Evolutionary conservation across 2,329 filamentous ascomycete genomes (phyloP), one percentile per base, ranked within the genome.

Genomic region (Ophiostoma perfectum): DNA sequence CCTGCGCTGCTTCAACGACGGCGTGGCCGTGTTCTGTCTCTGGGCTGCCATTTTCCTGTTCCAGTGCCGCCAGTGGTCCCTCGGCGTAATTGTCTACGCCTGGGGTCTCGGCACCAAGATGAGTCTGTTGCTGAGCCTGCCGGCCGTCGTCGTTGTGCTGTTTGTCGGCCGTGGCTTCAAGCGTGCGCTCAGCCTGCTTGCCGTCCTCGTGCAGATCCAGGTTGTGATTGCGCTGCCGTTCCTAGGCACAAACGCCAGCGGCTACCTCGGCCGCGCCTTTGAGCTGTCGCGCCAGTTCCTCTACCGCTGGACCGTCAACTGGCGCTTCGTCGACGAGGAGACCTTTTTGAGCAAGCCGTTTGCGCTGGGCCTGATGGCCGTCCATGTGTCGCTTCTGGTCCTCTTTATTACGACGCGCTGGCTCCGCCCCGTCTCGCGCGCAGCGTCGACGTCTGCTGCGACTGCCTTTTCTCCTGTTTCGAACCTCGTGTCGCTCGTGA

Each of bases 251-350:
- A 90, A 92, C 73, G 78, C 88, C 27, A 78, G 79, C 70, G 91
- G 89, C 41, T 99, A 99, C 76, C 76, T 96, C 18, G 85, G 86
- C 64, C 84, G 90, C 71, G 93, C 95, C 0, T 99, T 99, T 76
- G 93, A 99, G 80, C 84, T 99, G 69, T 93, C 91, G 64, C 85
- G 95, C 67, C 88, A 92, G 74, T 99, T 99, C 80, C 84, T 97
- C 74, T 98, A 94, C 82, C 93, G 94, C 79, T 99, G 95, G 95
- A 99, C 95, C 0, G 95, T 99, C 73, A 99, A 99, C 78, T 99
- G 95, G 95, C 88, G 93, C 67, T 98, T 98, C 77, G 80, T 97
- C n/a, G 89, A 90, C 16, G 93, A 97, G 78, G 86, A 90, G 6
- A 78, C 81, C 0, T 99, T 99, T 74, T 83, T 96, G 64, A 84